phyloP scores from a whole-genome alignment of 2,329 filamentous ascomycete species.

The Colletotrichum gloeosporioides region DNA sequence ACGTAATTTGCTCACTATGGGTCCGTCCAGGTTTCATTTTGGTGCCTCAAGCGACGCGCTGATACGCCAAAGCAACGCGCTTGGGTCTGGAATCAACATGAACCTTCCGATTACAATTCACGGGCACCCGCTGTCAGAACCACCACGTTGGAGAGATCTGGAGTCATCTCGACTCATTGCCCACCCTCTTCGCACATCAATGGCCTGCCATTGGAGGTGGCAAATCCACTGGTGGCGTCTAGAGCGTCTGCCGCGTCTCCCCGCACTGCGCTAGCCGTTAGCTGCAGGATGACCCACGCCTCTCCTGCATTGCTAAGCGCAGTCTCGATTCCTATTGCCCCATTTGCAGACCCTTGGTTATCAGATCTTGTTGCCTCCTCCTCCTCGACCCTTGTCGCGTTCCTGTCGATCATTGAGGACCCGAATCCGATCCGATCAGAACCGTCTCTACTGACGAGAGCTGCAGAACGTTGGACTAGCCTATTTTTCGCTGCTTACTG shows the following conservation, averaged over 20 bases:
- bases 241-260: constrained; percentile 1
- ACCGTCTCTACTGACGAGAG: not conserved
- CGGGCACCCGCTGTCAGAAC: not conserved
- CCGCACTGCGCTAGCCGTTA: constrained; percentile 16
- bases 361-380: not conserved
- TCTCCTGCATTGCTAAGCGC: not conserved
- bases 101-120: not conserved
- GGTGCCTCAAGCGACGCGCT: not conserved
- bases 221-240: not conserved
- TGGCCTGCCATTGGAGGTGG: not conserved
- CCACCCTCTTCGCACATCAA: not conserved
- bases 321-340: not conserved
- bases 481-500: not conserved
- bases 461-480: not conserved
- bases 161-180: not conserved
- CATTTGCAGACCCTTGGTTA: not conserved
- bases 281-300: constrained; percentile 2
- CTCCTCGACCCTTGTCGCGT: not conserved
- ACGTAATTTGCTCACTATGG: constrained; percentile 20
- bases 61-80: constrained; percentile 9
- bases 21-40: constrained; percentile 18
- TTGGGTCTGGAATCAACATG: constrained; percentile 3
- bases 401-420: constrained; percentile 2
- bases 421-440: not conserved
- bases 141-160: not conserved